Base-by-base conservation (phyloP, 257 asterid species). In the Scutellaria baicalensis region DNA sequence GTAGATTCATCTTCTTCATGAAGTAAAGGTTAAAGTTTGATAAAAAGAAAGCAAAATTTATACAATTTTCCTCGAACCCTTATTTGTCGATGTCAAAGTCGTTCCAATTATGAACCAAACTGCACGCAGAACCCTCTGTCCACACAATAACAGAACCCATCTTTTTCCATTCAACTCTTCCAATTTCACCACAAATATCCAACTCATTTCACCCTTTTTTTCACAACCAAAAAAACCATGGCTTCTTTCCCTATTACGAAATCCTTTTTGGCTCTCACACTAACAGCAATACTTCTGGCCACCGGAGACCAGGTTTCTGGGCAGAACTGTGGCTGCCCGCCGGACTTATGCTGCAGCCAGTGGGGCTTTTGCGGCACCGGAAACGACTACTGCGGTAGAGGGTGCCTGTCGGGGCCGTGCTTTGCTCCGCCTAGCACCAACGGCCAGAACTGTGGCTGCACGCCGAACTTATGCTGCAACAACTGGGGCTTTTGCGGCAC, bases 331-430 rank as follows among this genome's bases (percentile, higher is more conserved):
- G 65, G 65, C 33, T 72, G 77, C 18, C 31, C 65, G 10, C 0
- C 49, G 17, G 13, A 16, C 66, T 1, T 62, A 33, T 72, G 77
- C 58, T 72, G 77, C 71, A 63, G 77, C 71, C 58, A 13, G 35
- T 72, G 48, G 66, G 77, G 77, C 49, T 72, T 23, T 47, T 72
- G 77, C 42, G 77, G 65, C 42, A 7, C 8, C 12, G 45, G 27
- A 9, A 11, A 11, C 4, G 65, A 56, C 16, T 62, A 63, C 66
- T 72, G 77, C 45, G 77, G 77, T 14, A 9, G 14, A 6, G 78
- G 78, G 16, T 73, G 78, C 50, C 77, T 21, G 33, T 35, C 68
- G 36, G 72, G 78, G 3, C 78, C 78, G 8, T 73, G 78, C 72
- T 6, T 0, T 39, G 40, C 64, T 14, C 2, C 59, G 31, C 65